These are phyloP conservation scores for Sporobolomyces phaffii DNA, from an alignment of 768 basidiomycete species.

Conservation along the genomic window DNA sequence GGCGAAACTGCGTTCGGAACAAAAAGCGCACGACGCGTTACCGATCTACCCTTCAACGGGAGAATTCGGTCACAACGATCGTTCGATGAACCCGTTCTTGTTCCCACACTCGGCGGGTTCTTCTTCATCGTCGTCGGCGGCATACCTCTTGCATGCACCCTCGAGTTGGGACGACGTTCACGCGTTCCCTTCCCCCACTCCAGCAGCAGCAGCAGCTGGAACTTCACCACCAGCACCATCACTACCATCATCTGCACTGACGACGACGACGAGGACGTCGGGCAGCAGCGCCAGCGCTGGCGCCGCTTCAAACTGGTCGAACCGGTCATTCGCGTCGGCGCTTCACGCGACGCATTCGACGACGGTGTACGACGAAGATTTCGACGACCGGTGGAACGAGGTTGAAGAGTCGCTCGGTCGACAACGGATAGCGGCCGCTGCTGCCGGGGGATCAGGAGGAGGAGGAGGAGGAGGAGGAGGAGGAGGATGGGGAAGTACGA, in stretches of 20 bases:
- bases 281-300: neutral
- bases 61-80: slow-evolving; percentile 16
- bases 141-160: no score
- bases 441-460: neutral
- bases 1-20: slow-evolving; percentile 71
- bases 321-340: slow-evolving; percentile 74
- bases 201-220: slow-evolving; percentile 40
- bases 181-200: slow-evolving; percentile 38
- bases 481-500: no score
- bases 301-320: slow-evolving; percentile 60
- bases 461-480: neutral
- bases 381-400: slow-evolving; percentile 32
- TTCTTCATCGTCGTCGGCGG: neutral
- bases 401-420: slow-evolving; percentile 34
- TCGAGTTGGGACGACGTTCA: slow-evolving; percentile 44
- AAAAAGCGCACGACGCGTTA: slow-evolving; percentile 59
- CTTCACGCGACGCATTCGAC: slow-evolving; percentile 48
- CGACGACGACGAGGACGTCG: neutral
- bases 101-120: neutral
- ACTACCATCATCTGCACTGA: no score
- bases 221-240: neutral
- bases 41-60: slow-evolving; percentile 39
- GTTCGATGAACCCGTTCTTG: no score
- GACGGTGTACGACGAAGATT: slow-evolving; percentile 17
- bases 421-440: neutral